Percentiles rank a stretch among this genome's conserved stretches.
These are phyloP conservation scores for Phylloporus arenicola DNA, from an alignment of 768 basidiomycete species.

Conservation along the genomic window DNA sequence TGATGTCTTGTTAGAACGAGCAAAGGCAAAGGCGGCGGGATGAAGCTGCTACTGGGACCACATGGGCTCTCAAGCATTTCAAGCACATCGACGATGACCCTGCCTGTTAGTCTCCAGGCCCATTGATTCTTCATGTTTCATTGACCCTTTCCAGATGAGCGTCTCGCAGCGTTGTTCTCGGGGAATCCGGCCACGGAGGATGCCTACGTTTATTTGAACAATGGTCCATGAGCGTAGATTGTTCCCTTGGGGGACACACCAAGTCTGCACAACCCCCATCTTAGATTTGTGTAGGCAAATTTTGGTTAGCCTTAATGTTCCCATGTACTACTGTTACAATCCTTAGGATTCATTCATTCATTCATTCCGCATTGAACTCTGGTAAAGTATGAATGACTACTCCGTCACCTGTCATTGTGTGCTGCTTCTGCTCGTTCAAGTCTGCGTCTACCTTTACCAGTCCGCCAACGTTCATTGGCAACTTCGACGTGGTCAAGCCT, in stretches of 20 bases:
- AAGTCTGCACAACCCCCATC: background rate
- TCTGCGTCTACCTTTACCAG: conserved; percentile 54
- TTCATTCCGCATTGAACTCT: background rate
- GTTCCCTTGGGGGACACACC: conserved; percentile 1
- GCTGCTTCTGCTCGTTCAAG: conserved; percentile 29
- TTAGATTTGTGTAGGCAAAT: conserved; percentile 9
- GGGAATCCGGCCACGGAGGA: conserved; percentile 70
- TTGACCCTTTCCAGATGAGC: conserved; percentile 42
- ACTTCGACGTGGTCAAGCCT: conserved; percentile 67
- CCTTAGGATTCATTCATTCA: conserved; percentile 10
- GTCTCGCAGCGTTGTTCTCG: conserved; percentile 57
- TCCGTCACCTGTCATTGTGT: conserved; percentile 1
- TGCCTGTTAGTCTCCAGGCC: conserved; percentile 49
- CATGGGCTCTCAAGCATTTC: conserved; percentile 80
- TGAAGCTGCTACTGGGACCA: conserved; percentile 63
- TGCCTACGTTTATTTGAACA: conserved; percentile 62
- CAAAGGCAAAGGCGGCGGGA: conserved; percentile 86
- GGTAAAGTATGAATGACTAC: background rate
- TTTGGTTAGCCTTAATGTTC: conserved; percentile 16
- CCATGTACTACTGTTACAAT: conserved; percentile 8
- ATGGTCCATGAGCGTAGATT: conserved; percentile 33
- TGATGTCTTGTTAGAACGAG: conserved; percentile 61
- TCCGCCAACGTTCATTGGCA: conserved; percentile 74
- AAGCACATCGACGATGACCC: conserved; percentile 62
- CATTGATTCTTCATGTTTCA: background rate